A percentile compares a stretch with the other conserved stretches of the same genome.
phyloP scores from a whole-genome alignment of 1,284 basidiomycete species.

The Athelia sp. region DNA sequence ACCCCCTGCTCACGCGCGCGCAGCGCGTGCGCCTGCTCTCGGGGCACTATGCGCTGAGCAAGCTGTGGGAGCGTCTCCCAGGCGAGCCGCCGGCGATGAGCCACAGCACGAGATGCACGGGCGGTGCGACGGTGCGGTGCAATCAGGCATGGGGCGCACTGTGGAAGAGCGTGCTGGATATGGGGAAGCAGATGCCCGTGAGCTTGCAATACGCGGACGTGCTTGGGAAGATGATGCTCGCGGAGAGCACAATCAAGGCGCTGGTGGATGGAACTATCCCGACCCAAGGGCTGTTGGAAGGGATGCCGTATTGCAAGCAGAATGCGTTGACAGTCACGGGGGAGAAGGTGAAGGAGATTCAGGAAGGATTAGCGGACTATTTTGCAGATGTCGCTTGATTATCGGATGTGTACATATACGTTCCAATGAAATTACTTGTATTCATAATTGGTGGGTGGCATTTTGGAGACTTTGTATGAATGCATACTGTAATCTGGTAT shows the following conservation, averaged over 20 bases:
- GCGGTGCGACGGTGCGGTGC: conserved; percentile 25
- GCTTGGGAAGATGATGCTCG: conserved; percentile 29
- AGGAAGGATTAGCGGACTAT: conserved; percentile 31
- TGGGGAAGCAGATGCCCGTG: not conserved
- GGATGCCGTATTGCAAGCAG: conserved; percentile 28
- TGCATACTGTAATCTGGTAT: too few species aligned
- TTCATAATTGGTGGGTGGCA: too few species aligned
- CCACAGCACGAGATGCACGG: conserved; percentile 26
- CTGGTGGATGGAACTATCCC: conserved; percentile 27
- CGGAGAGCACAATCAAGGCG: conserved; percentile 31
- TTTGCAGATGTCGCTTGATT: conserved; percentile 24
- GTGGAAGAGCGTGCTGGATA: conserved; percentile 21
- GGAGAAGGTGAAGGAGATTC: conserved; percentile 30
- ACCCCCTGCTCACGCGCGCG: conserved; percentile 25
- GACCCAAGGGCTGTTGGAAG: conserved; percentile 23
- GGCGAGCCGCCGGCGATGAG: conserved; percentile 25
- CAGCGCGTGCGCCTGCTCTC: conserved; percentile 31
- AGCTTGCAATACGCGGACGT: conserved; percentile 25
- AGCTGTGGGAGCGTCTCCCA: conserved; percentile 30
- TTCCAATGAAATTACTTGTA: too few species aligned
- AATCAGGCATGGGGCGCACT: conserved; percentile 27
- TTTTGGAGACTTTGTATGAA: too few species aligned
- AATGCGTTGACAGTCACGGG: conserved; percentile 25
- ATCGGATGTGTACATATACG: too few species aligned
- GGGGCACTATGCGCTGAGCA: conserved; percentile 30